Base-by-base conservation (phyloP, 2,329 filamentous ascomycete species). In the Fusarium lateritium region DNA sequence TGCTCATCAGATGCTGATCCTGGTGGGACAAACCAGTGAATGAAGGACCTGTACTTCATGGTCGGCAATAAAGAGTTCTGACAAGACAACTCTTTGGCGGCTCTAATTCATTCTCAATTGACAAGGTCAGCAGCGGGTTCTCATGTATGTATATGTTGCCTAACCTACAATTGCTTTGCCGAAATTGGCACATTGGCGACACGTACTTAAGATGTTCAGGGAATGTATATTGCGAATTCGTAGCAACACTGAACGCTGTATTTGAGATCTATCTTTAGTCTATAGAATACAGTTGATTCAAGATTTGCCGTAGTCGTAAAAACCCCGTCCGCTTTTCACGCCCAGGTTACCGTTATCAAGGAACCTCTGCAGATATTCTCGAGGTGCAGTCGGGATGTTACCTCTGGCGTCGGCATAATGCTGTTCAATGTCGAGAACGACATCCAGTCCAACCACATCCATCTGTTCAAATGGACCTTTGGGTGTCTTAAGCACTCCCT, bases 401-500 rank as follows among this genome's bases (percentile, higher is more conserved):
- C 58, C 47, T 19, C 76, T 55, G 0, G 69, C 71, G 24, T 76
- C 70, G 2, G 76, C 75, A 24, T 77, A 77, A 53, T 78, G 75
- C 50, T 75, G 67, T 54, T 78, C 76, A 43, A 78, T 77, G 13
- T 76, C 76, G 19, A 73, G 39, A 1, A 78, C 76, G 9, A 78
- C 76, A 44, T 77, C 76, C 3, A 77, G 46, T 0, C 76, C 76
- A 4, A 78, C 76, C 34, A 76, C 58, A 46, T 77, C 76, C 76
- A 78, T 78, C 24, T 70, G 69, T 46, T 77, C 75, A 51, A 77
- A 78, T 0, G 76, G 76, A 0, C 76, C 76, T 22, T 77, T 77
- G 5, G 71, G 69, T 0, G 76, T 77, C 44, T 78, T 77, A 3
- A 78, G 60, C 3, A 78, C 67, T 2, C 71, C 72, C 19, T 71